Evolutionary conservation across 2,329 filamentous ascomycete species (phyloP).

Genomic region (Chaetomiaceae sp.): DNA sequence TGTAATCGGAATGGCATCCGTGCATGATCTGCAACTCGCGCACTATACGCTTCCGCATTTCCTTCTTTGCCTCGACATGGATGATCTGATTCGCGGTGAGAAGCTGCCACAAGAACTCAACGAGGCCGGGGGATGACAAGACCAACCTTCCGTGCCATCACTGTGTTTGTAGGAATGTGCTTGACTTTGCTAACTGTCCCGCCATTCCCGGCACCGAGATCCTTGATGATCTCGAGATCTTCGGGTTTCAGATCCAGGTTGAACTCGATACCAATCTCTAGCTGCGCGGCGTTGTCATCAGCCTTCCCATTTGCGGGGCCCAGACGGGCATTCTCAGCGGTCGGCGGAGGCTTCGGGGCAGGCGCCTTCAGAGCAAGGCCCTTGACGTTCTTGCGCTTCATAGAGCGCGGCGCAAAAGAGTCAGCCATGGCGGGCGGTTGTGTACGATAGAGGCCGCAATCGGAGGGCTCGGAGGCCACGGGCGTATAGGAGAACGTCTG

Average conservation of each 20-base stretch:
- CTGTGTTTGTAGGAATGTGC: constrained; percentile 87
- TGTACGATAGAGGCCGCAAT: constrained; percentile 1
- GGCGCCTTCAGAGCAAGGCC: constrained; percentile 82
- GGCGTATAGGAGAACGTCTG: neutral
- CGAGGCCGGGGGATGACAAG: neutral
- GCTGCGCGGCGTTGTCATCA: constrained; percentile 57
- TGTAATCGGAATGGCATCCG: constrained; percentile 93
- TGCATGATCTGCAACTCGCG: constrained; percentile 98
- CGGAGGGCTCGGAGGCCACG: neutral
- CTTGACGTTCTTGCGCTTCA: constrained; percentile 99
- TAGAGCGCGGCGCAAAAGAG: constrained; percentile 65
- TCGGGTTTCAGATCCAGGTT: constrained; percentile 87
- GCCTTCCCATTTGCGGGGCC: constrained; percentile 57
- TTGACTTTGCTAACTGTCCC: constrained; percentile 98
- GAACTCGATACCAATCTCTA: constrained; percentile 98
- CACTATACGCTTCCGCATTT: constrained; percentile 94
- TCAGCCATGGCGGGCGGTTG: constrained; percentile 51
- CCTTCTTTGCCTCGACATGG: constrained; percentile 95
- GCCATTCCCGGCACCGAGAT: constrained; percentile 92
- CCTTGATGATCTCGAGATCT: constrained; percentile 88
- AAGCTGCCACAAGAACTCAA: constrained; percentile 16
- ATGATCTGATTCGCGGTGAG: constrained; percentile 64
- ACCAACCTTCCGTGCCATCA: constrained; percentile 93
- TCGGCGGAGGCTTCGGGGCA: constrained; percentile 65
- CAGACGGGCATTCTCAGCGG: constrained; percentile 65